Conservation (phyloP, 192 early-diverging fungal species). For the Coemansia sp. region DNA sequence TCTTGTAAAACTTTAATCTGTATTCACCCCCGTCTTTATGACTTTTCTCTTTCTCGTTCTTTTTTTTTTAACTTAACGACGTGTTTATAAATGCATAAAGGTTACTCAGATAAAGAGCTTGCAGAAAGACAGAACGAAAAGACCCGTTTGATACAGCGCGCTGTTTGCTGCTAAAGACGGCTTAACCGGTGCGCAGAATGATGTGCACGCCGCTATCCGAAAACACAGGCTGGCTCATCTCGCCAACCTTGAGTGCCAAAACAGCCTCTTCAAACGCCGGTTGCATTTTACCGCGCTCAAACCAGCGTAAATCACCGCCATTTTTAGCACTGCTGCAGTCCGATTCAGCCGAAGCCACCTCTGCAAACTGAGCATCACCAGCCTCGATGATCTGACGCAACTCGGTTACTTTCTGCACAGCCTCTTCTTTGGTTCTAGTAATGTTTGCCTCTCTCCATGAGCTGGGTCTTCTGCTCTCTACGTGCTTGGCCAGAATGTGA, state of each 20-base stretch:
- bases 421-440: slow-evolving; percentile 89
- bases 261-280: slow-evolving; percentile 86
- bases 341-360: slow-evolving; percentile 72
- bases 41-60: not conserved
- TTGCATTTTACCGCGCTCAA: slow-evolving; percentile 90
- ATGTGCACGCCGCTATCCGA: slow-evolving; percentile 92
- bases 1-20: no score
- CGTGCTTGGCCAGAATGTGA: slow-evolving; percentile 91
- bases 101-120: no score
- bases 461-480: slow-evolving; percentile 74
- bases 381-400: slow-evolving; percentile 64
- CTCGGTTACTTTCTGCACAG: slow-evolving; percentile 61
- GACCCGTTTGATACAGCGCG: no score
- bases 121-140: no score
- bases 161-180: no score
- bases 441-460: slow-evolving; percentile 92
- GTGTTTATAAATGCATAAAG: not conserved
- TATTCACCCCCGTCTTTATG: not conserved
- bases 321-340: slow-evolving; percentile 91
- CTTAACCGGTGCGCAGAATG: slow-evolving; percentile 83
- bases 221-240: slow-evolving; percentile 77
- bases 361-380: slow-evolving; percentile 59
- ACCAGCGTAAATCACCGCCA: slow-evolving; percentile 84
- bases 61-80: not conserved
- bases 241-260: slow-evolving; percentile 77